Conservation (phyloP, 352 stramenopile genomes). For the Phytophthora fragariaefolia region DNA sequence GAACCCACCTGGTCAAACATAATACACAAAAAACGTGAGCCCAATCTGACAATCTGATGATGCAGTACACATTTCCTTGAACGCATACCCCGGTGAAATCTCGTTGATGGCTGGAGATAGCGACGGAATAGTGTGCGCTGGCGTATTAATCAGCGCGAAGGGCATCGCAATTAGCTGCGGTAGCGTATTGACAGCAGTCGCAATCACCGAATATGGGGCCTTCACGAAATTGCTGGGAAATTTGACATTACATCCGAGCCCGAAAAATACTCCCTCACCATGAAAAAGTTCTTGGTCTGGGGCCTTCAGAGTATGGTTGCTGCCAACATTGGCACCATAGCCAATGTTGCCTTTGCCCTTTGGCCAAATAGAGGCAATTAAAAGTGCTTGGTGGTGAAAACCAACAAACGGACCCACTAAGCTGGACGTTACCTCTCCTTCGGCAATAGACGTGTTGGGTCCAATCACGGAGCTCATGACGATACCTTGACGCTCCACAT, state of each 20-base stretch:
- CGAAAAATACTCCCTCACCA: conserved; percentile 97
- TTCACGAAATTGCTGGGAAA: conserved; percentile 94
- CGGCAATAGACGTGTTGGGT: conserved; percentile 84
- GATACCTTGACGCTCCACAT: conserved; percentile 84
- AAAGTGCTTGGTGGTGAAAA: conserved; percentile 94
- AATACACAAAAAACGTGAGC: conserved; percentile 1
- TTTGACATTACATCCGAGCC: conserved; percentile 93
- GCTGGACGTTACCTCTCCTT: conserved; percentile 92
- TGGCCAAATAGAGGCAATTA: conserved; percentile 93
- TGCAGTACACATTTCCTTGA: neutral
- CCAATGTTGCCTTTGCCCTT: conserved; percentile 94
- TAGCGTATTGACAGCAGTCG: conserved; percentile 91
- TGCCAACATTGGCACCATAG: conserved; percentile 96
- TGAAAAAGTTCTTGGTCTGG: conserved; percentile 91
- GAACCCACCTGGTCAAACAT: conserved; percentile 78
- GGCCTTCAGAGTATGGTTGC: conserved; percentile 96
- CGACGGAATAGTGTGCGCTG: conserved; percentile 75
- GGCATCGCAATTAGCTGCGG: conserved; percentile 89
- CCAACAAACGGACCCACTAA: conserved; percentile 95
- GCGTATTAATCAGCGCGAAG: conserved; percentile 79
- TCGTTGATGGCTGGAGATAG: conserved; percentile 87
- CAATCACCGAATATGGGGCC: conserved; percentile 94
- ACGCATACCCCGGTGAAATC: conserved; percentile 68
- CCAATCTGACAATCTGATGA: neutral
- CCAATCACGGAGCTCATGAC: conserved; percentile 89